Base-by-base conservation (phyloP, 2,329 filamentous ascomycete species). In the Fusarium sp. region DNA sequence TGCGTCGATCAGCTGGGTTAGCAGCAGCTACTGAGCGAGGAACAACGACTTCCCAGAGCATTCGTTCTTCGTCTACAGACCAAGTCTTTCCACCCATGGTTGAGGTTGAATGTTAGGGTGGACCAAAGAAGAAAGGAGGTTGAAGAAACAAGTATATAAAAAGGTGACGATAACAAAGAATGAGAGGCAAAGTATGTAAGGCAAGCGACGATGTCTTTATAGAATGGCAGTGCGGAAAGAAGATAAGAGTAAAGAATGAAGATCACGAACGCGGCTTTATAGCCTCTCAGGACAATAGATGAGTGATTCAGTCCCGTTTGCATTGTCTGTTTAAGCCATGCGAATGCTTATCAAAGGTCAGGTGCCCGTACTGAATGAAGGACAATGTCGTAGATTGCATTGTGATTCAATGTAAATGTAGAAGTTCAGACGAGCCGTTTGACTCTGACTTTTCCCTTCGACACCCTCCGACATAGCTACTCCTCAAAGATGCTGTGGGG, bases 21-120 rank as follows among this genome's bases (percentile, higher is more conserved):
- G 77, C 75, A 37, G 78, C 76, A 58, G 81, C 83, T 5, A 79
- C 75, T 0, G 84, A 85, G 11, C 77, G 73, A 2, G 82, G 79
- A 3, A 86, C 74, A 31, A 83, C 75, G 6, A 72, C 69, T 14
- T 77, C 77, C 87, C 87, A 89, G 73, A 88, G 88, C 69, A 83
- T 78, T 3, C 73, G 61, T 76, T 89, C 87, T 67, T 89, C 87
- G 2, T 82, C 77, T 0, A 63, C 63, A 1, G 84, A 83, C 87
- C 87, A 89, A 10, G 83, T 78, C 68, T 84, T 87, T 29, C 86
- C 86, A 10, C 84, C 86, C 86, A 89, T 87, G 29, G 31, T 82
- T 38, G 33, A 54, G 49, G 19, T 19, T 23, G 51, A 25, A 35
- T 35, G 39, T 31, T 29, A 14, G 33, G 49, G 29, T 27, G 38